These are phyloP conservation scores for Halenospora varia DNA, from an alignment of 495 filamentous ascomycete genomes.

Conservation along the genomic window DNA sequence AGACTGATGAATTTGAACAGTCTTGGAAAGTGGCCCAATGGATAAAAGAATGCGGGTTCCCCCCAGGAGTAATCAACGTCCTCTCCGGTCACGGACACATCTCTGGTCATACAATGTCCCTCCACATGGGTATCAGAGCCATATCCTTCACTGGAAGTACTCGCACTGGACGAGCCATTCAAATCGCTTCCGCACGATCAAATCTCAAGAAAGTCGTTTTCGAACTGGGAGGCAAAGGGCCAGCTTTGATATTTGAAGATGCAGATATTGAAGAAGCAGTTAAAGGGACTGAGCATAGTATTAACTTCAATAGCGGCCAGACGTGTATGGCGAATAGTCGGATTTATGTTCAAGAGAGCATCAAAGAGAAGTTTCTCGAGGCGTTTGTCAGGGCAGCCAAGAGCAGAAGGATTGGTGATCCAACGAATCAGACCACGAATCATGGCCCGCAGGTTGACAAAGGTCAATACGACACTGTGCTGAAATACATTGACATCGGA, in stretches of 20 bases:
- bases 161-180: slow-evolving; percentile 71
- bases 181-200: slow-evolving; percentile 64
- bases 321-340: slow-evolving; percentile 84
- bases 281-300: slow-evolving; percentile 76
- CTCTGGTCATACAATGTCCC: slow-evolving; percentile 19
- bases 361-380: neutral
- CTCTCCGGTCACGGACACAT: neutral
- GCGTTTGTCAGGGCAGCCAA: slow-evolving; percentile 33
- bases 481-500: slow-evolving; percentile 57
- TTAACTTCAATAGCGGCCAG: slow-evolving; percentile 97
- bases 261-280: slow-evolving; percentile 61
- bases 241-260: slow-evolving; percentile 80
- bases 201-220: slow-evolving; percentile 92
- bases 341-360: neutral
- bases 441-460: slow-evolving; percentile 74
- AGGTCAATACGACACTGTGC: slow-evolving; percentile 54
- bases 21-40: slow-evolving; percentile 48
- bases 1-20: slow-evolving; percentile 50
- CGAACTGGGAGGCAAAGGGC: slow-evolving; percentile 88
- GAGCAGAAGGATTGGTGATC: slow-evolving; percentile 74
- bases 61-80: neutral
- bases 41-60: slow-evolving; percentile 3
- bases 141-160: slow-evolving; percentile 85
- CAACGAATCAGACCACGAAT: slow-evolving; percentile 80
- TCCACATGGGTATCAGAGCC: slow-evolving; percentile 56